A percentile compares a stretch with the other conserved stretches of the same genome.
Evolutionary conservation across 2,329 filamentous ascomycete genomes (phyloP).

Genomic region (Fusarium heterosporum): DNA sequence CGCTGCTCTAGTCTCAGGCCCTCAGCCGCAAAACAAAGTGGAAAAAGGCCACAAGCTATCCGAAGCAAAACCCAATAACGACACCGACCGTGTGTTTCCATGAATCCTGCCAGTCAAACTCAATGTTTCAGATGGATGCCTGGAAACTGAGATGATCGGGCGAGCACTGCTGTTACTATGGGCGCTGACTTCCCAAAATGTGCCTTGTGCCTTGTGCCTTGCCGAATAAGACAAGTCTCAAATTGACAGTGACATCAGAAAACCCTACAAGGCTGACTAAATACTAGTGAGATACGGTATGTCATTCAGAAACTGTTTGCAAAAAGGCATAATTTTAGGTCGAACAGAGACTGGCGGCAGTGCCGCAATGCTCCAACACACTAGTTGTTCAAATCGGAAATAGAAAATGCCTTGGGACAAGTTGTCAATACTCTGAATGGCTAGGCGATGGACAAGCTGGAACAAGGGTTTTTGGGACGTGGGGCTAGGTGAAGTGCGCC

Average conservation of each 20-base stretch:
- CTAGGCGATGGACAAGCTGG: constrained; percentile 36
- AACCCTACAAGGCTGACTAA: constrained; percentile 45
- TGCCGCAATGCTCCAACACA: constrained; percentile 25
- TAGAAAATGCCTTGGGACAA: constrained; percentile 42
- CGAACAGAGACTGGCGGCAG: constrained; percentile 29
- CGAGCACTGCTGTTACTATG: constrained; percentile 8
- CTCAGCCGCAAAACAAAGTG: constrained; percentile 46
- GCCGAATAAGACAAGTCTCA: constrained; percentile 38
- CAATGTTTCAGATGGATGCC: constrained; percentile 19
- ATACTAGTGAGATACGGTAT: constrained; percentile 2
- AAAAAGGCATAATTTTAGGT: constrained; percentile 13
- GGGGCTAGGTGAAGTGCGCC: constrained; percentile 46
- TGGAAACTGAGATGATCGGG: constrained; percentile 8
- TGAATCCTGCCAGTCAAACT: constrained; percentile 2
- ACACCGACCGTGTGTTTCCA: constrained; percentile 15
- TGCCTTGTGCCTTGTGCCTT: constrained; percentile 32
- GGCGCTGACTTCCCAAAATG: constrained; percentile 17
- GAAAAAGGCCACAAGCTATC: constrained; percentile 36
- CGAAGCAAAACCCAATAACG: not conserved
- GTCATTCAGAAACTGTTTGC: not conserved
- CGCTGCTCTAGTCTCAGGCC: constrained; percentile 43
- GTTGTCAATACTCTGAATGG: constrained; percentile 34
- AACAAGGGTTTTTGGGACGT: constrained; percentile 38
- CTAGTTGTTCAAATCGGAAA: constrained; percentile 21
- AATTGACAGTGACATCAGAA: constrained; percentile 40